Conservation (phyloP, 225 moss, liverwort and hornwort genomes). For the Pseudoscleropodium purum region DNA sequence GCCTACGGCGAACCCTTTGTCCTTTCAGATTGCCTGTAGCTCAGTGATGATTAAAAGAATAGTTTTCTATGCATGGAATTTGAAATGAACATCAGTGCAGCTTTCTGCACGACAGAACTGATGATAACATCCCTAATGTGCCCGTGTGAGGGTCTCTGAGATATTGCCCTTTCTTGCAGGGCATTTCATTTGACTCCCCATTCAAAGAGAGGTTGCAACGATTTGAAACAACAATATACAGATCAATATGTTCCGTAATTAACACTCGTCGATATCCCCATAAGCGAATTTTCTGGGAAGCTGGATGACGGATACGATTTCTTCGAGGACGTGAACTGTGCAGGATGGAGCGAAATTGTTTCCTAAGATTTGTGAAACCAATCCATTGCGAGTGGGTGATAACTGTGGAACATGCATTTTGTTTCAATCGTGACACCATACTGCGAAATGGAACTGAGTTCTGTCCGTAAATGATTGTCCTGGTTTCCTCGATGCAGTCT, state of each 20-base stretch:
- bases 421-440: too few relatives aligned
- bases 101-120: not conserved
- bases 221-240: not conserved
- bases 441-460: too few relatives aligned
- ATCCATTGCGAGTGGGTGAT: not conserved
- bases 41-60: too few relatives aligned
- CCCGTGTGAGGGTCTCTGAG: not conserved
- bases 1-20: too few relatives aligned
- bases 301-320: fast-evolving
- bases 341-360: fast-evolving
- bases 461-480: not conserved
- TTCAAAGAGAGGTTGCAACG: fast-evolving
- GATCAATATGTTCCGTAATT: fast-evolving
- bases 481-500: not conserved
- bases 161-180: fast-evolving
- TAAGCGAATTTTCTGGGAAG: not conserved
- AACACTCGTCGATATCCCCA: fast-evolving
- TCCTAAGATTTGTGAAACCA: fast-evolving
- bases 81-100: too few relatives aligned
- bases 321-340: not conserved
- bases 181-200: fast-evolving
- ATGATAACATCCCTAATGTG: not conserved
- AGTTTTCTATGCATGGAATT: fast-evolving
- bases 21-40: not conserved
- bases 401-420: too few relatives aligned